Evolutionary conservation across 768 basidiomycete genomes (phyloP), one percentile per base, ranked within the genome.

Genomic region (Tephrocybe rancida): DNA sequence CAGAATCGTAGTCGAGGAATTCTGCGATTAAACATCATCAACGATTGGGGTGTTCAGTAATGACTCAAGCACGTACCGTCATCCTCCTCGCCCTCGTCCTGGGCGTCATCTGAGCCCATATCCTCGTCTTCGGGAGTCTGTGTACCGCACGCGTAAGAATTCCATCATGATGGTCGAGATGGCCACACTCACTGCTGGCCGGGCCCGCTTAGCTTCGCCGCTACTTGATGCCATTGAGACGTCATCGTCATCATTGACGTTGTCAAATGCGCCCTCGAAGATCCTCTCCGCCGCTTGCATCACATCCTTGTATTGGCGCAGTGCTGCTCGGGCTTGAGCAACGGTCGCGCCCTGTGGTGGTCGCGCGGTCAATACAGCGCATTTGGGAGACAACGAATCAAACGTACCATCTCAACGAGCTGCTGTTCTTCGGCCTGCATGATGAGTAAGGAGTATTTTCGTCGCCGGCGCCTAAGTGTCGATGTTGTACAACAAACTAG

Each of bases 221-320:
- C 52, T 57, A 43, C 35, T 56, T 13, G 68, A 65, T 14, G 65
- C 66, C 78, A 84, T 81, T 37, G 73, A 73, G 39, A 73, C 73
- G 60, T 85, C 82, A 45, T 84, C 82, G 18, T 74, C 80, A 52
- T 81, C 84, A 60, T 79, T 70, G n/a, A 92, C 73, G 64, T 88
- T 73, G 61, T 91, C 88, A 62, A 91, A 94, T 58, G 87, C 84
- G 11, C 95, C 95, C 57, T 90, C 87, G 56, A 92, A 90, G 55
- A 92, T 84, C 42, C 80, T 79, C 67, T 93, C 93, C 2, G 94
- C 93, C 13, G 95, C 95, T 64, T 90, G 80, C 90, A 92, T 92
- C 30, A 95, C 92, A 77, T 98, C 94, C 57, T 85, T 90, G 66
- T 89, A 82, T 62, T 86, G 84, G 57, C 78, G 81, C 64, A 97